Conservation (phyloP, 306 rosid genomes). For the Fagus sylvatica region DNA sequence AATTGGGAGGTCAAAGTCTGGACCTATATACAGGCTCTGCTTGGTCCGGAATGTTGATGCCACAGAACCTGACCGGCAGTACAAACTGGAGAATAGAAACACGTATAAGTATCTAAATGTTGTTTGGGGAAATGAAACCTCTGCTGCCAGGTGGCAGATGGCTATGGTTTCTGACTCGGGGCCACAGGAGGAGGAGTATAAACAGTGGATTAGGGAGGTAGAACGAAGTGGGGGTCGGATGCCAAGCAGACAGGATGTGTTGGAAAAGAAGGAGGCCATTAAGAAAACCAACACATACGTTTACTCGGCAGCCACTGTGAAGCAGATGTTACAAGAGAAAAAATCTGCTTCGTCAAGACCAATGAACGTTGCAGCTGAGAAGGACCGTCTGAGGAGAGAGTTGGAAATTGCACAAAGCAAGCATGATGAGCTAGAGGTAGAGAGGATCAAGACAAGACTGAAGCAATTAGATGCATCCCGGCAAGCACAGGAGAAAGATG, state of each 20-base stretch:
- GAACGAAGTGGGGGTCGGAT: slow-evolving; percentile 77
- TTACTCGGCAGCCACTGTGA: slow-evolving; percentile 90
- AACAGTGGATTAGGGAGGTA: slow-evolving; percentile 88
- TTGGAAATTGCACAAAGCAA: slow-evolving; percentile 68
- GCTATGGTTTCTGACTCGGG: slow-evolving; percentile 85
- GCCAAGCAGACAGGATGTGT: slow-evolving; percentile 64
- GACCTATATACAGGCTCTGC: slow-evolving; percentile 83
- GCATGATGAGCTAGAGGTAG: slow-evolving; percentile 60
- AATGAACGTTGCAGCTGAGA: slow-evolving; percentile 87
- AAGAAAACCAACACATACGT: slow-evolving; percentile 65
- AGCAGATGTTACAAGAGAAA: slow-evolving; percentile 89
- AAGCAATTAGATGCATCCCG: slow-evolving; percentile 72
- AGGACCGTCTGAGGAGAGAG: slow-evolving; percentile 74
- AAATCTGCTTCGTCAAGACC: slow-evolving; percentile 81
- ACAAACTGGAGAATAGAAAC: slow-evolving; percentile 71
- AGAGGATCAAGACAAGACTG: slow-evolving; percentile 65
- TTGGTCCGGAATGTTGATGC: slow-evolving; percentile 91
- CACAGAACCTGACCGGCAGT: slow-evolving; percentile 69
- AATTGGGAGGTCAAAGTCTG: slow-evolving; percentile 81
- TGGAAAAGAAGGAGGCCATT: slow-evolving; percentile 66
- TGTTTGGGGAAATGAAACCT: slow-evolving; percentile 87
- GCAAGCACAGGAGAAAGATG: slow-evolving; percentile 51
- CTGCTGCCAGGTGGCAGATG: slow-evolving; percentile 99
- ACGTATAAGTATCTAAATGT: slow-evolving; percentile 84
- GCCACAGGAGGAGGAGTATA: slow-evolving; percentile 81